A percentile compares a stretch with the other conserved stretches of the same genome.
Conservation (phyloP, 2,329 filamentous ascomycete species). For the Thielaviopsis punctulata region DNA sequence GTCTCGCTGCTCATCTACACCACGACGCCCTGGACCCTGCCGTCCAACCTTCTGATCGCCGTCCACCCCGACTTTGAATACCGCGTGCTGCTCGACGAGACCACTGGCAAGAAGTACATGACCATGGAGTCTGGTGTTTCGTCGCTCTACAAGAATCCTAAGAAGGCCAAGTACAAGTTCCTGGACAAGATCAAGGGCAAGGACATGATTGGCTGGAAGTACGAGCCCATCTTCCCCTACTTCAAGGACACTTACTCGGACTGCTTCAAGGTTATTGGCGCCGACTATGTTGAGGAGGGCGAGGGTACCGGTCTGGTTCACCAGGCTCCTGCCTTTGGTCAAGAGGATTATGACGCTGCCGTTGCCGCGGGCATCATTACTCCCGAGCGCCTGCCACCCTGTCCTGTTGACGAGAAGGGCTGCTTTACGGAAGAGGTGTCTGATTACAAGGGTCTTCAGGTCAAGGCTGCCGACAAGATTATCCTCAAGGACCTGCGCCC, state of each 20-base stretch:
- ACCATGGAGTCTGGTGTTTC: slow-evolving; percentile 48
- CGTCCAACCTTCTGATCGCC: slow-evolving; percentile 57
- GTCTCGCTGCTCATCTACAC: slow-evolving; percentile 39
- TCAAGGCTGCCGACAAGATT: slow-evolving; percentile 17
- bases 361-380: slow-evolving; percentile 47
- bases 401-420: slow-evolving; percentile 45
- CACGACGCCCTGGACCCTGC: slow-evolving; percentile 66
- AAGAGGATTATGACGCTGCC: slow-evolving; percentile 58
- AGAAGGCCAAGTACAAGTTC: slow-evolving; percentile 60
- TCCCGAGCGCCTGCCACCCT: slow-evolving; percentile 45
- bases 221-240: slow-evolving; percentile 55
- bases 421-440: slow-evolving; percentile 16
- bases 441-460: slow-evolving; percentile 16
- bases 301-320: slow-evolving; percentile 62
- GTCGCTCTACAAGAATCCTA: slow-evolving; percentile 59
- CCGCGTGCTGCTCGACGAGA: slow-evolving; percentile 51
- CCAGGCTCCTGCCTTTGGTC: slow-evolving; percentile 58
- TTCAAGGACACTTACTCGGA: slow-evolving; percentile 56
- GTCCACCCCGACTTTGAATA: slow-evolving; percentile 66
- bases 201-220: slow-evolving; percentile 54
- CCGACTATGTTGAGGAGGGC: slow-evolving; percentile 53
- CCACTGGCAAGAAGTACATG: slow-evolving; percentile 49
- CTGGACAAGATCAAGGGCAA: slow-evolving; percentile 49
- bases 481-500: slow-evolving; percentile 16
- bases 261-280: slow-evolving; percentile 49